Base-by-base conservation (phyloP, 2,329 filamentous ascomycete species). In the Sporothrix humicola region DNA sequence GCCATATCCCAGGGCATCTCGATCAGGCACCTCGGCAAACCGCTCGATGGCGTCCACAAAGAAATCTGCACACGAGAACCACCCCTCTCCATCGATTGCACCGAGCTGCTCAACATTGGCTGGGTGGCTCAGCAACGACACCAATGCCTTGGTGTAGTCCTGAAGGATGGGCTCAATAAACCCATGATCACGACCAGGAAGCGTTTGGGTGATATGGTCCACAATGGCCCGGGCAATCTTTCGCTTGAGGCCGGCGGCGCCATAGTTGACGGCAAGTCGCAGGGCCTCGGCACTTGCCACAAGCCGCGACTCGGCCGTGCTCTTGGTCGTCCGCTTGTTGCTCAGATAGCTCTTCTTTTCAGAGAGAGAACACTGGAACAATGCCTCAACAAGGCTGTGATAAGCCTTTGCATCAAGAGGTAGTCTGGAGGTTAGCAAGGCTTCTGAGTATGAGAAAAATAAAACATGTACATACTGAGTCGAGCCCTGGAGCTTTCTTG, bases 61-160 rank as follows among this genome's bases (percentile, higher is more conserved):
- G 78, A 98, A 96, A 69, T 90, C 86, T 17, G 92, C 87, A 69
- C 91, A 88, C 10, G 83, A 82, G 66, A 89, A 83, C 94, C 95
- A 97, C 73, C 89, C 86, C 15, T 89, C 85, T 23, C 84, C 84
- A 2, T 83, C 81, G 17, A 84, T 81, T 31, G 85, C 82, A 12
- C 89, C 87, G 13, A 98, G 85, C 78, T 94, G 91, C 81, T 98
- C 97, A 42, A 92, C 90, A 80, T 97, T 94, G 20, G 93, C 87
- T 63, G 90, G 89, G 78, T 92, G 89, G 58, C 90, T 88, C 20
- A 98, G 86, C 2, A 98, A 82, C 42, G 88, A 85, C 4, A 88
- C 85, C 76, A 99, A 83, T 23, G 90, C 88, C 83, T 93, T 97
- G 77, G 93, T 87, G 80, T 98, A 97, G 79, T 96, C 90, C 68